phyloP scores from a whole-genome alignment of 129 eudicot genomes.

The Dittrichia graveolens region DNA sequence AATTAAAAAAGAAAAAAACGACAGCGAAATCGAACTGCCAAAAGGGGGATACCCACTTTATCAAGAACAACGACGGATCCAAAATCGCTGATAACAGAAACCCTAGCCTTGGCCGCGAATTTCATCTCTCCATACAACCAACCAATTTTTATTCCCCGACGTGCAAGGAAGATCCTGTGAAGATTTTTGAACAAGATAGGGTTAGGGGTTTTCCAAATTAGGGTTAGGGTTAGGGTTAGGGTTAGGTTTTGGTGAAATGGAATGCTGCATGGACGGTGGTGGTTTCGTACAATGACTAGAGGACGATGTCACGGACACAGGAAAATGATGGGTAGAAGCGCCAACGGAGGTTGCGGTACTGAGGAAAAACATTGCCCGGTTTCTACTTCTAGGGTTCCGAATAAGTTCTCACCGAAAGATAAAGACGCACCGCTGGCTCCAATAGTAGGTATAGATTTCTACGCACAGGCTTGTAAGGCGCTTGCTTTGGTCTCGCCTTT shows the following conservation, averaged over 20 bases:
- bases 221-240: constrained; percentile 32
- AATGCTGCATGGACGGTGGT: constrained; percentile 42
- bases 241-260: constrained; percentile 47
- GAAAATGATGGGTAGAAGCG: constrained; percentile 62
- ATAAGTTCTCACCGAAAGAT: constrained; percentile 22
- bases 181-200: neutral
- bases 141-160: neutral
- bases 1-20: constrained; percentile 26
- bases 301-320: constrained; percentile 62
- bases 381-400: constrained; percentile 47
- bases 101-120: constrained; percentile 78
- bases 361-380: constrained; percentile 52
- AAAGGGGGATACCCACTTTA: constrained; percentile 38
- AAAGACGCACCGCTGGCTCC: constrained; percentile 12
- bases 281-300: constrained; percentile 54
- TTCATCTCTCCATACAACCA: constrained; percentile 17
- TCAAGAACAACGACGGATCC: constrained; percentile 46
- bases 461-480: constrained; percentile 80
- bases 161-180: neutral
- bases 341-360: constrained; percentile 70
- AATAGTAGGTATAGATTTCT: constrained; percentile 53
- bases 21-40: constrained; percentile 50
- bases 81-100: constrained; percentile 33
- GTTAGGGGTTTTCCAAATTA: constrained; percentile 24
- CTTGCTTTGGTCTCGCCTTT: constrained; percentile 74